Percentiles rank a stretch among this genome's conserved stretches.
These are phyloP conservation scores for Metarhizium robertsii DNA, from an alignment of 2,329 filamentous ascomycete species.

Conservation along the genomic window DNA sequence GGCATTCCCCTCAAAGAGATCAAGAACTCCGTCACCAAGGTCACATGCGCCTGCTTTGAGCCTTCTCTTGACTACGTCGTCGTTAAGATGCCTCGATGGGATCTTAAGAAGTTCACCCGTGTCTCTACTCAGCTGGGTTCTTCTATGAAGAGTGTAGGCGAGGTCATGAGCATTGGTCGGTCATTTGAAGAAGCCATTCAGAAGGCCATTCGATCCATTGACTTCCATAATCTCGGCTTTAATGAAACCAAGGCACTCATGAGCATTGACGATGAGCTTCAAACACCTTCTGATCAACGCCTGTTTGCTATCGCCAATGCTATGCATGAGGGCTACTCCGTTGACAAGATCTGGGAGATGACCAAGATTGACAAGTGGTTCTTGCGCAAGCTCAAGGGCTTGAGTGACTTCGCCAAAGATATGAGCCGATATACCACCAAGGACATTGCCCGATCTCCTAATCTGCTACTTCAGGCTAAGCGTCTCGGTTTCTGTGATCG, in stretches of 20 bases:
- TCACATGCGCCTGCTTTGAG: constrained; percentile 96
- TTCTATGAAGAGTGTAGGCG: constrained; percentile 99
- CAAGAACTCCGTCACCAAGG: constrained; percentile 89
- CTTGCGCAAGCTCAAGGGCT: constrained; percentile 77
- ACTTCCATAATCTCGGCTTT: constrained; percentile 92
- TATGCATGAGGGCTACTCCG: constrained; percentile 87
- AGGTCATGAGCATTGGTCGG: constrained; percentile 96
- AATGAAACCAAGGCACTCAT: constrained; percentile 86
- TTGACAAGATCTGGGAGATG: constrained; percentile 96
- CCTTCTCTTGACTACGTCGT: constrained; percentile 96
- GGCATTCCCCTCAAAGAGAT: constrained; percentile 95
- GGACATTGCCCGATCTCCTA: constrained; percentile 54
- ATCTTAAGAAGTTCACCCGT: constrained; percentile 96
- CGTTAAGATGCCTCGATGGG: constrained; percentile 98
- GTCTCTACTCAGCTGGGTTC: constrained; percentile 94
- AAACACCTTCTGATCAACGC: constrained; percentile 94
- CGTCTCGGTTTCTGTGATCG: constrained; percentile 89
- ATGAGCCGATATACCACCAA: constrained; percentile 59
- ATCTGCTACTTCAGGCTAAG: constrained; percentile 75
- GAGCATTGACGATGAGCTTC: constrained; percentile 91
- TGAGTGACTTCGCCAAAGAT: constrained; percentile 78
- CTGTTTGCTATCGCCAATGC: constrained; percentile 97
- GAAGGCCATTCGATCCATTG: constrained; percentile 91
- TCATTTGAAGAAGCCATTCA: constrained; percentile 98
- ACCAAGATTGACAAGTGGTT: constrained; percentile 99